Conservation (phyloP, 2,329 filamentous ascomycete species). For the Apiospora pterosperma region DNA sequence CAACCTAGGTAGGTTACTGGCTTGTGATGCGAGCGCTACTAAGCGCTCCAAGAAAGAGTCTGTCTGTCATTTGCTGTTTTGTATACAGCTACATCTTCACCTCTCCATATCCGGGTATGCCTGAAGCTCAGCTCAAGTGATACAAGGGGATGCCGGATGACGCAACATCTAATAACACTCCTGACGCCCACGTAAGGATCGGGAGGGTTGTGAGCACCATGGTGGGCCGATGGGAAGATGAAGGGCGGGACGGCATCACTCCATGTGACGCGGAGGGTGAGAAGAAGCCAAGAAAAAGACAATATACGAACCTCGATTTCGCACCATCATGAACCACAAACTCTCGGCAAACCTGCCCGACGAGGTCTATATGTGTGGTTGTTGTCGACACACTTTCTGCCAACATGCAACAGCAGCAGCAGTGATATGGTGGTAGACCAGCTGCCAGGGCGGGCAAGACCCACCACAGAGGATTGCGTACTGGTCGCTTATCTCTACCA, state of each 20-base stretch:
- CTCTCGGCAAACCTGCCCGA: background rate
- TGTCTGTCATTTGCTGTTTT: background rate
- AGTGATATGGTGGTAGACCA: background rate
- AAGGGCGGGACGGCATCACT: background rate
- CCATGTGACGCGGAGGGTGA: conserved; percentile 7
- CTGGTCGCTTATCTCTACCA: background rate
- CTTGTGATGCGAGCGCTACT: background rate
- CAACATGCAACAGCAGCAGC: background rate
- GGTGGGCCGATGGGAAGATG: background rate
- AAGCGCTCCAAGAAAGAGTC: background rate
- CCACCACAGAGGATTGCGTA: background rate
- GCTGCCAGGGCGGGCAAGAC: background rate
- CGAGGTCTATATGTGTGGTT: background rate
- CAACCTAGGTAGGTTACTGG: background rate
- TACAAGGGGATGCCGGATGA: background rate
- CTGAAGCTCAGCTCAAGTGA: background rate
- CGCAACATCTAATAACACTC: conserved; percentile 2
- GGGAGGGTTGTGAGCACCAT: background rate
- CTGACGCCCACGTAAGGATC: background rate
- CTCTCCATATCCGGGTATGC: background rate
- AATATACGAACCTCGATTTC: conserved; percentile 50
- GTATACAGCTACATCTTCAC: background rate
- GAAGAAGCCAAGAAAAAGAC: conserved; percentile 14
- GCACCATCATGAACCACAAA: conserved; percentile 41
- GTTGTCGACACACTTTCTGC: background rate